A percentile compares a stretch with the other conserved stretches of the same genome.
These are phyloP conservation scores for Aspergillus clavatus DNA, from an alignment of 2,329 filamentous ascomycete genomes.

Conservation along the genomic window DNA sequence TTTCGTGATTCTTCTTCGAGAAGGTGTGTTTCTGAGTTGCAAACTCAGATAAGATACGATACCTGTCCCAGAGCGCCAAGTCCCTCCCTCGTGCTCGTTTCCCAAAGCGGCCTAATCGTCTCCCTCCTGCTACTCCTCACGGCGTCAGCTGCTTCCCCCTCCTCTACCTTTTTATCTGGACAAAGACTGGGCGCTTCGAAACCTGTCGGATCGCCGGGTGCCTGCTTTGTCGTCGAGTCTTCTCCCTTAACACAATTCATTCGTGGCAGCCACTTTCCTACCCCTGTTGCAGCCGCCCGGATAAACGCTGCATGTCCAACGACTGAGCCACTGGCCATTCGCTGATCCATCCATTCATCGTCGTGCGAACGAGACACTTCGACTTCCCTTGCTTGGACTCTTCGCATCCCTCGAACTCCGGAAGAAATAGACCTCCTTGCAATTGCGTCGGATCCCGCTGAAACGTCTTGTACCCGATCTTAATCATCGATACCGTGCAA, in stretches of 20 bases:
- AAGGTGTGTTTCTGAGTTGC: background rate
- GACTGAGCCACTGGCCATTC: constrained; percentile 6
- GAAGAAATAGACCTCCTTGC: background rate
- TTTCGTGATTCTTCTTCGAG: background rate
- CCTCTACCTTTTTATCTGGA: background rate
- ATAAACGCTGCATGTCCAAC: constrained; percentile 7
- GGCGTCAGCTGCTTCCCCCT: background rate
- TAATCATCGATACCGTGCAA: background rate
- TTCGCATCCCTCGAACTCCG: background rate
- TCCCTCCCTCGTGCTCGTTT: background rate
- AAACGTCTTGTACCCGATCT: background rate
- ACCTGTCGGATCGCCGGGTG: background rate
- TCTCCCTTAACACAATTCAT: background rate
- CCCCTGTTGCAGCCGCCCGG: background rate
- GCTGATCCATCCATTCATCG: constrained; percentile 5
- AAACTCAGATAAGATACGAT: no score
- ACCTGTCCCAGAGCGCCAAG: background rate
- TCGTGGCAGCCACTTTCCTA: background rate
- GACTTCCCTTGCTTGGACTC: constrained; percentile 2
- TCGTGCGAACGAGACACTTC: background rate
- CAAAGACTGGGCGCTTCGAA: background rate
- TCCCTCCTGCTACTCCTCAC: background rate
- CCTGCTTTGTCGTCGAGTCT: background rate
- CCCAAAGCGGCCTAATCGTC: background rate
- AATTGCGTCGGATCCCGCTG: background rate